These are phyloP conservation scores for Populus hybrid DNA, from an alignment of 441 rosid species.

Conservation along the genomic window DNA sequence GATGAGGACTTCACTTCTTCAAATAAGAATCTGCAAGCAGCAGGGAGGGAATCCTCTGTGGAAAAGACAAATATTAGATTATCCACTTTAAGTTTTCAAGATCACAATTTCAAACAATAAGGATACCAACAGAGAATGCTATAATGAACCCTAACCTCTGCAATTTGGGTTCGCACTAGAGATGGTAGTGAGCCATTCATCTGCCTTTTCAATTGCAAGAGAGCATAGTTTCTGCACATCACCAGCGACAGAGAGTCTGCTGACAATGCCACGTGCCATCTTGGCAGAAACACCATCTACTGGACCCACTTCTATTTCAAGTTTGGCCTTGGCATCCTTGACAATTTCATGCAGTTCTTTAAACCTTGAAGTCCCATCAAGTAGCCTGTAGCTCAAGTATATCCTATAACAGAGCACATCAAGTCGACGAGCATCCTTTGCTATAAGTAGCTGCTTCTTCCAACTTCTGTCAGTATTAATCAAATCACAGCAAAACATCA, in stretches of 20 bases:
- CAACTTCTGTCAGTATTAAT: conserved; percentile 57
- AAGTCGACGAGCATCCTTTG: conserved; percentile 89
- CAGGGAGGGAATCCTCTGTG: conserved; percentile 76
- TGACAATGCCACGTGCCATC: conserved; percentile 88
- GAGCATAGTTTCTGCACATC: conserved; percentile 80
- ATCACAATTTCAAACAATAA: not conserved
- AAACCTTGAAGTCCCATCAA: conserved; percentile 72
- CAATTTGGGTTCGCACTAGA: conserved; percentile 33
- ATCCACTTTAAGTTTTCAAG: conserved; percentile 12
- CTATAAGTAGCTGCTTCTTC: conserved; percentile 84
- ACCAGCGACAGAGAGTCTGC: conserved; percentile 78
- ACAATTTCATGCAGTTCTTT: conserved; percentile 69
- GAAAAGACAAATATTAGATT: conserved; percentile 12
- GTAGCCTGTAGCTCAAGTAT: conserved; percentile 77
- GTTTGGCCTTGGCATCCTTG: conserved; percentile 63
- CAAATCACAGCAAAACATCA: not conserved
- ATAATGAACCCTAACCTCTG: conserved; percentile 43
- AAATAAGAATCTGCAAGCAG: conserved; percentile 86
- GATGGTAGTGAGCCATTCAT: conserved; percentile 49
- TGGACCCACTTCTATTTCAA: conserved; percentile 89
- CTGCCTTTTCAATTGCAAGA: conserved; percentile 71
- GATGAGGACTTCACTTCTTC: conserved; percentile 74
- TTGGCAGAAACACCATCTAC: conserved; percentile 64
- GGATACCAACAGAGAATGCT: not conserved
- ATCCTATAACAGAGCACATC: conserved; percentile 88